These are phyloP conservation scores for Penicillium sp. DNA, from an alignment of 2,329 filamentous ascomycete species.

Conservation along the genomic window DNA sequence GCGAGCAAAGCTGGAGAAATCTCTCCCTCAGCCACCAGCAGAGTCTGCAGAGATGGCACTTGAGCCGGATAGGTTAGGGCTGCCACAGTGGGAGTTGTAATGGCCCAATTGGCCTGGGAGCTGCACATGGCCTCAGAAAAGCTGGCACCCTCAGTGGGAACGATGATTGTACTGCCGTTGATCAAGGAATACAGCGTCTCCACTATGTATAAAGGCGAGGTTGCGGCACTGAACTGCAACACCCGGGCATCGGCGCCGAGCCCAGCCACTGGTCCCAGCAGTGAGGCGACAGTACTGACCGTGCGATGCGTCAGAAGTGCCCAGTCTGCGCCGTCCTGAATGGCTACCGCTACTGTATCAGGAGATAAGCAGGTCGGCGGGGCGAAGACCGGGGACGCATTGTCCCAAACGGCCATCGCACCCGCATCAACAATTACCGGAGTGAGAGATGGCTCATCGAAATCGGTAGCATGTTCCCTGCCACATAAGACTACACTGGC, in stretches of 20 bases:
- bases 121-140: not conserved
- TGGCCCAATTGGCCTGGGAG: not conserved
- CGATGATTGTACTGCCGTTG: not conserved
- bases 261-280: not conserved
- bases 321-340: slow-evolving; percentile 1
- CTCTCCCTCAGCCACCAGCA: not conserved
- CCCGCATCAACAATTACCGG: not conserved
- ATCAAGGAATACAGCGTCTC: slow-evolving; percentile 1
- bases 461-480: not conserved
- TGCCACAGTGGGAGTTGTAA: not conserved
- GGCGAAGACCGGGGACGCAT: not conserved
- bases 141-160: not conserved
- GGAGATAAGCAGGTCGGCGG: not conserved
- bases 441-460: not conserved
- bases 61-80: not conserved
- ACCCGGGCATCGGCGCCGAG: not conserved
- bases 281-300: not conserved
- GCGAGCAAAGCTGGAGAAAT: not conserved
- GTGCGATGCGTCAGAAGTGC: not conserved
- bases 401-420: not conserved
- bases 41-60: not conserved
- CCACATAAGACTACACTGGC: not conserved
- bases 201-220: not conserved
- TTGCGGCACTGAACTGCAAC: not conserved
- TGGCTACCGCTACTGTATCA: not conserved